Percentiles rank a stretch among this genome's conserved stretches.
phyloP scores from a whole-genome alignment of 2,329 filamentous ascomycete species.

The Ophiostoma sp. region DNA sequence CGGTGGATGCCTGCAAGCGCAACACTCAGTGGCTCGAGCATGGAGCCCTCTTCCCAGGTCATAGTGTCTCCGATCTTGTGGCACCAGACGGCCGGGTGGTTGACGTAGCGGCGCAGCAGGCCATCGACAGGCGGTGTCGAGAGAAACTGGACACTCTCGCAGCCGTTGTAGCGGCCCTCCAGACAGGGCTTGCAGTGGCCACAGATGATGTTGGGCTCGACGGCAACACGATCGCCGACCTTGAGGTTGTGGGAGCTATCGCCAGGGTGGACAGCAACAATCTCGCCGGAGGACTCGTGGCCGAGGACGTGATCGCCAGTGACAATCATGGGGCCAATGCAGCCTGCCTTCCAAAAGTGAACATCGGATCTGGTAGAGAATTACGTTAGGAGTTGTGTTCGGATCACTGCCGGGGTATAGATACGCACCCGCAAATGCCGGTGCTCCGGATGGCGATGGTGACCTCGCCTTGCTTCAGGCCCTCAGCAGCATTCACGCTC shows the following conservation, averaged over 20 bases:
- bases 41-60: slow-evolving; percentile 83
- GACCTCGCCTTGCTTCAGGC: slow-evolving; percentile 74
- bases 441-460: slow-evolving; percentile 87
- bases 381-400: slow-evolving; percentile 4
- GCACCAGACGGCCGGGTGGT: slow-evolving; percentile 90
- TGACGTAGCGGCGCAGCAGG: slow-evolving; percentile 84
- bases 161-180: slow-evolving; percentile 92
- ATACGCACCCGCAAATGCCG: slow-evolving; percentile 80
- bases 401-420: slow-evolving; percentile 21
- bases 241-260: slow-evolving; percentile 56
- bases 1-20: slow-evolving; percentile 83
- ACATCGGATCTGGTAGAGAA: slow-evolving; percentile 67
- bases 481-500: slow-evolving; percentile 60
- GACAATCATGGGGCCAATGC: slow-evolving; percentile 95
- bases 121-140: slow-evolving; percentile 87
- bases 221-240: slow-evolving; percentile 82
- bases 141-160: slow-evolving; percentile 76
- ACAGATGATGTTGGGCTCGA: slow-evolving; percentile 94
- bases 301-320: slow-evolving; percentile 83
- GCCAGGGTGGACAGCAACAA: slow-evolving; percentile 66
- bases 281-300: slow-evolving; percentile 82
- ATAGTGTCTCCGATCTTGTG: slow-evolving; percentile 84
- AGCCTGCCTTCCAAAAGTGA: slow-evolving; percentile 94
- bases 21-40: slow-evolving; percentile 86
- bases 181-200: slow-evolving; percentile 84